A percentile compares a stretch with the other conserved stretches of the same genome.
These are phyloP conservation scores for Komagataella phaffii DNA, from an alignment of 805 yeast species.

Conservation along the genomic window DNA sequence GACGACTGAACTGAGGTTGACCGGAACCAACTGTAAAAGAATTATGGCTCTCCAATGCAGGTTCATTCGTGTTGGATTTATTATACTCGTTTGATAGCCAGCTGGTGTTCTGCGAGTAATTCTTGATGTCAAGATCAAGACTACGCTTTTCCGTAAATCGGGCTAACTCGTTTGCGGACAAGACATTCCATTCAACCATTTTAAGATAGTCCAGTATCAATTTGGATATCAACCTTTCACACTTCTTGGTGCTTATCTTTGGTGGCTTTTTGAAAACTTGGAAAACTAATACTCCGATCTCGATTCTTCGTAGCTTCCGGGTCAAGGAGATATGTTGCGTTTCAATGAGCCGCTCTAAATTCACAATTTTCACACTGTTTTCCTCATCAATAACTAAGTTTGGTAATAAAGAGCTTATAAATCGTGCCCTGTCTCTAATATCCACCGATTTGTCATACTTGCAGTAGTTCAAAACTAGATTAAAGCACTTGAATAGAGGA, in stretches of 20 bases:
- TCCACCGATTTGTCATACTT: constrained; percentile 67
- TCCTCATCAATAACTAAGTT: constrained; percentile 20
- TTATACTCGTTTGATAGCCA: not conserved
- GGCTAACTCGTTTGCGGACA: constrained; percentile 3
- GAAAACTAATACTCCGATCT: constrained; percentile 15
- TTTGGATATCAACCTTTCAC: not conserved
- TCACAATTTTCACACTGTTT: constrained; percentile 9
- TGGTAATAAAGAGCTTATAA: constrained; percentile 48
- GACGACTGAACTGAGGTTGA: not conserved
- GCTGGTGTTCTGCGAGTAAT: constrained; percentile 19
- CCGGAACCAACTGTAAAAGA: not conserved
- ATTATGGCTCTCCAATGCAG: not conserved
- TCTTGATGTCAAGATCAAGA: constrained; percentile 23
- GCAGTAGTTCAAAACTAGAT: constrained; percentile 46
- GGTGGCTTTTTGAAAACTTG: constrained; percentile 15
- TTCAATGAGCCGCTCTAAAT: constrained; percentile 4
- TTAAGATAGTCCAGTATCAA: not conserved
- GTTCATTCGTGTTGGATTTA: not conserved
- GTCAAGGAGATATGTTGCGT: not conserved
- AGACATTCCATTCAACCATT: not conserved
- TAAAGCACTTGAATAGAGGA: constrained; percentile 38
- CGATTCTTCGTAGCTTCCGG: constrained; percentile 13
- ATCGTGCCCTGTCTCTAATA: constrained; percentile 75
- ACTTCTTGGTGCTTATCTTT: constrained; percentile 4
- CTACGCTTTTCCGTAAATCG: constrained; percentile 15